These are phyloP conservation scores for Penicillium sp. DNA, from an alignment of 2,329 filamentous ascomycete genomes.

Conservation along the genomic window DNA sequence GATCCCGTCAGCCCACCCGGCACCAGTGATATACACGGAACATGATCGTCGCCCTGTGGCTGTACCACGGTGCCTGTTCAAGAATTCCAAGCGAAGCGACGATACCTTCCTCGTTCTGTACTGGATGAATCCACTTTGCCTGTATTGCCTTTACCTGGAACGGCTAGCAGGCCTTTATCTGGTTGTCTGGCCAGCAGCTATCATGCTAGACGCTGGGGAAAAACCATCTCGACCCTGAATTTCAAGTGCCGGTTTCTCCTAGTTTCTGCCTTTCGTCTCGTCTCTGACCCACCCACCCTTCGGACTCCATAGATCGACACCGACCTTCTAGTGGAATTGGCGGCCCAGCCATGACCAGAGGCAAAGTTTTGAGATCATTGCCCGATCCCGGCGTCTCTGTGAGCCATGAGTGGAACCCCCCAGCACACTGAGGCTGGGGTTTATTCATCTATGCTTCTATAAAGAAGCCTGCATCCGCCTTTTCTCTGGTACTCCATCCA, in stretches of 20 bases:
- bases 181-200: conserved; percentile 7
- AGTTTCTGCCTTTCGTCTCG: not conserved
- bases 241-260: not conserved
- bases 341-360: conserved; percentile 3
- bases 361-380: conserved; percentile 16
- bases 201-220: not conserved
- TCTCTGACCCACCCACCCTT: not conserved
- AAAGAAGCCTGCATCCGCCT: conserved; percentile 8
- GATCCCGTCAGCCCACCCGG: conserved; percentile 16
- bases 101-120: conserved; percentile 13
- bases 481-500: not conserved
- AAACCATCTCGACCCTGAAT: conserved; percentile 6
- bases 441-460: conserved; percentile 5
- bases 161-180: not conserved
- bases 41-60: conserved; percentile 15
- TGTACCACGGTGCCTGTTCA: conserved; percentile 2
- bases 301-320: conserved; percentile 14
- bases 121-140: conserved; percentile 3
- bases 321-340: not conserved
- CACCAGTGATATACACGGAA: conserved; percentile 12
- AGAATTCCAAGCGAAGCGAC: conserved; percentile 11
- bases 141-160: not conserved
- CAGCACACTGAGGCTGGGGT: conserved; percentile 2
- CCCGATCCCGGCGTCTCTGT: conserved; percentile 16
- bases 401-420: not conserved